Evolutionary conservation across 441 rosid species (phyloP).

Genomic region (Adansonia gregorii): DNA sequence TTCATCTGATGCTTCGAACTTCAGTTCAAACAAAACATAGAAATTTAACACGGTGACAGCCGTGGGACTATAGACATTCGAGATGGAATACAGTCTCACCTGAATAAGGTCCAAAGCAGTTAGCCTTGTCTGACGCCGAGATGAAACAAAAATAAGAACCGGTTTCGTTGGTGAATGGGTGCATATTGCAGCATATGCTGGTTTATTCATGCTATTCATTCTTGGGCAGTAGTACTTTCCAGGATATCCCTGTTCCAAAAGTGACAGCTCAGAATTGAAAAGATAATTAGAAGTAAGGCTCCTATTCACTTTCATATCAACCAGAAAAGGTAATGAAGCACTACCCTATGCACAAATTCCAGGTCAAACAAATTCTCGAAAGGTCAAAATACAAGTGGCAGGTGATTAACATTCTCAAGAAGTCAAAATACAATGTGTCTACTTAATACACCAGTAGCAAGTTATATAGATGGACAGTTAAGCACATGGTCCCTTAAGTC

Average conservation of each 20-base stretch:
- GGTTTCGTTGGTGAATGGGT: slow-evolving; percentile 98
- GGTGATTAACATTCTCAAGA: background rate
- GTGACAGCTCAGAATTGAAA: slow-evolving; percentile 16
- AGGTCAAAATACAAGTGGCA: slow-evolving; percentile 4
- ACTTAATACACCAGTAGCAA: slow-evolving; percentile 8
- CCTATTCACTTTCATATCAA: slow-evolving; percentile 12
- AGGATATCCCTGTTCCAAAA: slow-evolving; percentile 84
- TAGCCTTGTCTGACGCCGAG: slow-evolving; percentile 99
- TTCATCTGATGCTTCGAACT: slow-evolving; percentile 97
- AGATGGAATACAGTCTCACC: slow-evolving; percentile 48
- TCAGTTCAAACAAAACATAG: slow-evolving; percentile 36
- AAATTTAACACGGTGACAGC: slow-evolving; percentile 25
- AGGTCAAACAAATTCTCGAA: background rate
- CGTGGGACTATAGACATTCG: slow-evolving; percentile 22
- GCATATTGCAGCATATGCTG: slow-evolving; percentile 98
- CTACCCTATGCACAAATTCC: background rate
- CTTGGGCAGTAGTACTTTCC: slow-evolving; percentile 96
- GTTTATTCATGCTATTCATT: slow-evolving; percentile 99
- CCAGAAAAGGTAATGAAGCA: background rate
- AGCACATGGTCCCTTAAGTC: background rate
- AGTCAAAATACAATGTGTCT: slow-evolving; percentile 3
- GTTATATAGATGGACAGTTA: background rate
- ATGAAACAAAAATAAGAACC: slow-evolving; percentile 96
- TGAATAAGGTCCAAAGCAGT: slow-evolving; percentile 98
- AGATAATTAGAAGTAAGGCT: slow-evolving; percentile 16